These are phyloP conservation scores for Piper longum DNA, from an alignment of 164 flowering plant genomes.

Conservation along the genomic window DNA sequence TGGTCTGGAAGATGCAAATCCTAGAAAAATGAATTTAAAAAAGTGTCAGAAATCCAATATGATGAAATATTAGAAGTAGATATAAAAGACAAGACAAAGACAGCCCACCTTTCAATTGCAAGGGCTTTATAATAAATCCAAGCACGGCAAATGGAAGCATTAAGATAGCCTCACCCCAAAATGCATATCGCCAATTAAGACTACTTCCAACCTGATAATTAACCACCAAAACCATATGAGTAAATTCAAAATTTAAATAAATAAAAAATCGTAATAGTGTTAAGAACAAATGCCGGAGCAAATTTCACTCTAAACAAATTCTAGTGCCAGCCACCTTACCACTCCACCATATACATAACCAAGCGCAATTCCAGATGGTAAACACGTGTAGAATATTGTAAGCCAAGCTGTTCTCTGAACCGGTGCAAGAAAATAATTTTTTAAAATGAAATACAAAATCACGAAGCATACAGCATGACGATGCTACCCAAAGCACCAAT, in stretches of 20 bases:
- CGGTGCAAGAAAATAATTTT: background rate
- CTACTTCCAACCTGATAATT: slow-evolving; percentile 48
- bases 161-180: slow-evolving; percentile 63
- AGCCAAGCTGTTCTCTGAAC: slow-evolving; percentile 65
- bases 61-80: background rate
- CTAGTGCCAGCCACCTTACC: slow-evolving; percentile 37
- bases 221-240: background rate
- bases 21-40: slow-evolving; percentile 18
- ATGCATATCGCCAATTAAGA: slow-evolving; percentile 74
- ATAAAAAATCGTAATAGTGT: background rate
- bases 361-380: slow-evolving; percentile 58
- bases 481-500: background rate
- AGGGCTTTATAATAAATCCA: slow-evolving; percentile 82
- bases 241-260: background rate
- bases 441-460: background rate
- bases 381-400: slow-evolving; percentile 59
- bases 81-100: background rate
- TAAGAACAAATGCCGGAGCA: background rate
- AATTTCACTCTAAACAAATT: background rate
- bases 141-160: slow-evolving; percentile 89
- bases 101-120: slow-evolving; percentile 66
- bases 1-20: slow-evolving; percentile 46
- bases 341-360: slow-evolving; percentile 72
- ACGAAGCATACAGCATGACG: background rate
- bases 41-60: background rate